Base-by-base conservation (phyloP, 108 stramenopile genomes). In the Cyclotella kingstonii region DNA sequence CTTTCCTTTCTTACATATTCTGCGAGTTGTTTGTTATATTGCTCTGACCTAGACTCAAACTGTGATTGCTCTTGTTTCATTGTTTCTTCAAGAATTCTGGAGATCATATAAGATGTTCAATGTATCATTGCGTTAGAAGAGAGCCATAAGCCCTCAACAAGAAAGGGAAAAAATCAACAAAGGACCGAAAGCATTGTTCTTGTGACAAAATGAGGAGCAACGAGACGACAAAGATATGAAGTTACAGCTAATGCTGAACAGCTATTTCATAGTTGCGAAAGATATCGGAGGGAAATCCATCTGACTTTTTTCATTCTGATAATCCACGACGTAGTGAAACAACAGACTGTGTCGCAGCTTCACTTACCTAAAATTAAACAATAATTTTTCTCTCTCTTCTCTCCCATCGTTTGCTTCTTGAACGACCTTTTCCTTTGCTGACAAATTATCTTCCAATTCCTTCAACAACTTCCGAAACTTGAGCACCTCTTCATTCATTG, bases 401-500 rank as follows among this genome's bases (percentile, higher is more conserved):
- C 29, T 61, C 21, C 34, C 60, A 28, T 55, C 59, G 42, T 38
- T 40, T 18, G 57, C 64, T 39, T 39, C 36, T 30, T 28, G 17
- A 17, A 52, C 49, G n/a, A 45, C 44, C 46, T 35, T 42, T 19
- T 74, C 64, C 60, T 47, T 59, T 39, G 58, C 64, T 21, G 22
- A 47, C 68, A 69, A 60, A 49, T 61, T 54, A 30, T 60, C 65
- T 65, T 66, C 54, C 9, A 75, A 47, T 14, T 25, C 48, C 38
- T 61, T 62, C 52, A 75, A 40, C 2, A 59, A 64, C 7, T 51
- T 46, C n/a, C 47, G 60, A 22, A 75, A 49, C 54, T 75, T 75
- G 0, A 60, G 65, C n/a, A 75, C 59, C 54, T 75, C 73, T 6
- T 56, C 19, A 56, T 66, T 66, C 73, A 75, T 75, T 38, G 44